A percentile compares a stretch with the other conserved stretches of the same genome.
Conservation (phyloP, 2,329 filamentous ascomycete genomes). For the Stachybotrys chlorohalonatus region DNA sequence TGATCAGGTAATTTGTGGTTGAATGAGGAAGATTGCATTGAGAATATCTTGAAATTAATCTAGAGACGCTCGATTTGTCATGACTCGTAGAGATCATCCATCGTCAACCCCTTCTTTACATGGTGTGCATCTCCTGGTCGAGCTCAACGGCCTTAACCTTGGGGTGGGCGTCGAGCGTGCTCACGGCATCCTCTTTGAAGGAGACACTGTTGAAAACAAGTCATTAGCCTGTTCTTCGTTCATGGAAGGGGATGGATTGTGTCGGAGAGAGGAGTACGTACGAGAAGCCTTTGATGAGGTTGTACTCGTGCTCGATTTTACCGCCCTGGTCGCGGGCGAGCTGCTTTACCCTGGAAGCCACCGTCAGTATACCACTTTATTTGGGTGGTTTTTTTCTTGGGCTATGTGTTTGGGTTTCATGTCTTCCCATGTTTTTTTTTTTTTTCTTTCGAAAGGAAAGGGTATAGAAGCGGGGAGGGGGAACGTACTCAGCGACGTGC, state of each 20-base stretch:
- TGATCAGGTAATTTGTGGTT: neutral
- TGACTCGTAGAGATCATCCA: neutral
- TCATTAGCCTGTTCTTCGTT: neutral
- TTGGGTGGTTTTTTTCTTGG: neutral
- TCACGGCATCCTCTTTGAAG: constrained; percentile 58
- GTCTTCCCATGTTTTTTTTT: constrained; percentile 1
- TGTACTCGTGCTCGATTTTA: constrained; percentile 76
- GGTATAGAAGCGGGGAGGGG: neutral
- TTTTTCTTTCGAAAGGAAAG: constrained; percentile 2
- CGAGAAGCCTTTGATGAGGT: constrained; percentile 87
- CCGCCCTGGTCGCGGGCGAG: constrained; percentile 67
- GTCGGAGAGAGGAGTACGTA: constrained; percentile 36
- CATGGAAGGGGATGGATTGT: neutral
- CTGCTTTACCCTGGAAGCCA: constrained; percentile 62
- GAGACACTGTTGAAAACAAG: constrained; percentile 52
- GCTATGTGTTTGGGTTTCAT: neutral
- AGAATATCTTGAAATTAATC: neutral
- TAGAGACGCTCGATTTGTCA: neutral
- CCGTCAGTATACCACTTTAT: neutral
- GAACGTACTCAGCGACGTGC: constrained; percentile 56
- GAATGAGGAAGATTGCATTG: neutral
- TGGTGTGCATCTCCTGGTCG: constrained; percentile 61
- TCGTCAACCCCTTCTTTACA: constrained; percentile 36
- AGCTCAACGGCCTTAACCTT: constrained; percentile 67
- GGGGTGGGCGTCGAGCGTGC: constrained; percentile 57